Conservation (phyloP, 257 asterid genomes). For the Penstemon davidsonii region DNA sequence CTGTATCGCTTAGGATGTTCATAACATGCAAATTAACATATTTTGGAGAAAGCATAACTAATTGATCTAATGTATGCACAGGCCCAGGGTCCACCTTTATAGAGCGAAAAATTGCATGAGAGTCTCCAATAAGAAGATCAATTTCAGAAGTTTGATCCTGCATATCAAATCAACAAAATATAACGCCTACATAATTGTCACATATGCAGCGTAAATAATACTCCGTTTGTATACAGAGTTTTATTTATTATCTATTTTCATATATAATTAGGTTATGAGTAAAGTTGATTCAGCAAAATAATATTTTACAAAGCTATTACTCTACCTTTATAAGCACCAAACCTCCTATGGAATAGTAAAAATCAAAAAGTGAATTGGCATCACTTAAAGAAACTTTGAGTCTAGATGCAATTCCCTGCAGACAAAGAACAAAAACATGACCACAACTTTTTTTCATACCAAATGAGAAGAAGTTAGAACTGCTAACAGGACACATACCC, state of each 20-base stretch:
- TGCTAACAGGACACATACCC: conserved; percentile 43
- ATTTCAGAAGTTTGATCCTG: conserved; percentile 71
- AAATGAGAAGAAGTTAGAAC: background rate
- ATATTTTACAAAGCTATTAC: background rate
- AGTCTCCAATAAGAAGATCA: conserved; percentile 68
- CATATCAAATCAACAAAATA: conserved; percentile 22
- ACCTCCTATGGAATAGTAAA: conserved; percentile 72
- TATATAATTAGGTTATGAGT: background rate
- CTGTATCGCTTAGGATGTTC: conserved; percentile 28
- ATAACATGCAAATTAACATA: conserved; percentile 14
- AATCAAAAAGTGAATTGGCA: conserved; percentile 72
- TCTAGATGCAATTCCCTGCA: conserved; percentile 64
- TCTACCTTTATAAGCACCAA: conserved; percentile 70
- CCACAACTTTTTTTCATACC: conserved; percentile 17
- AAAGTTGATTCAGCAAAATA: background rate
- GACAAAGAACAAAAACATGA: conserved; percentile 17
- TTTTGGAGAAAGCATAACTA: conserved; percentile 15
- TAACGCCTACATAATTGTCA: background rate
- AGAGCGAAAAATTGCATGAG: conserved; percentile 63
- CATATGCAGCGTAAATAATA: background rate
- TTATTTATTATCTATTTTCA: background rate
- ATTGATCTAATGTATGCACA: conserved; percentile 22
- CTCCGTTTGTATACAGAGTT: background rate
- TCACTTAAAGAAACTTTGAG: conserved; percentile 51
- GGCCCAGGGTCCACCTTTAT: conserved; percentile 58